Base-by-base conservation (phyloP, 495 filamentous ascomycete species). In the Chaetomium tenue region DNA sequence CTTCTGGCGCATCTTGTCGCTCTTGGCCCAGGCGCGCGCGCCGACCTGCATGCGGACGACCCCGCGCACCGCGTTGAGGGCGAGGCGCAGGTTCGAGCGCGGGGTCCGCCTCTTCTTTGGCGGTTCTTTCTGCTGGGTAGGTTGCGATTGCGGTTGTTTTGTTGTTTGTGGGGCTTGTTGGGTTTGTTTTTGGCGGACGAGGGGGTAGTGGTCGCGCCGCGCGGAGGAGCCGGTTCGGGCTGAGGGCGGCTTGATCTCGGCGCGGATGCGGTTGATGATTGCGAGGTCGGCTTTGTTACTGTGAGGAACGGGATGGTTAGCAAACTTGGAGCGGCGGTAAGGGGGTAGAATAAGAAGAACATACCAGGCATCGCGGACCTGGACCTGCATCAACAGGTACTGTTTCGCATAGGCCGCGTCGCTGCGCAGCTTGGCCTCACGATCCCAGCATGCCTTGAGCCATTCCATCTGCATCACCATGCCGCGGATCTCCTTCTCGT, bases 251-350 rank as follows among this genome's bases (percentile, higher is more conserved):
- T 77, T 78, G 23, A 82, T 73, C 16, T 79, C 69, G 46, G 75
- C 74, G 70, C 77, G 79, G 66, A 96, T 95, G 63, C 88, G 83
- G 63, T 86, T 82, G 61, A 98, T 86, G 73, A 96, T 88, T 47
- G 86, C 83, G 39, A 98, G 85, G 72, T 97, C 91, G 66, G 89
- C 91, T 76, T 93, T 88, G 81, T 97, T 98, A 75, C 93, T 97
- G 71, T 77, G 26, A 22, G 16, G 16, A 7, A 22, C 30, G 20
- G 13, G 40, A 4, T 42, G 50, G 51, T 63, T 60, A 58, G 58
- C 64, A 9, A 9, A n/a, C n/a, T 20, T 6, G 46, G 54, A 56
- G 51, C 63, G 57, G 48, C 58, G 63, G 59, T 5, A 23, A 50
- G 33, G 33, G 33, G 33, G 33, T 12, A 50, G n/a, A 50, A 70